Base-by-base conservation (phyloP, 139 green algal species). In the Ettlia oleoabundans region DNA sequence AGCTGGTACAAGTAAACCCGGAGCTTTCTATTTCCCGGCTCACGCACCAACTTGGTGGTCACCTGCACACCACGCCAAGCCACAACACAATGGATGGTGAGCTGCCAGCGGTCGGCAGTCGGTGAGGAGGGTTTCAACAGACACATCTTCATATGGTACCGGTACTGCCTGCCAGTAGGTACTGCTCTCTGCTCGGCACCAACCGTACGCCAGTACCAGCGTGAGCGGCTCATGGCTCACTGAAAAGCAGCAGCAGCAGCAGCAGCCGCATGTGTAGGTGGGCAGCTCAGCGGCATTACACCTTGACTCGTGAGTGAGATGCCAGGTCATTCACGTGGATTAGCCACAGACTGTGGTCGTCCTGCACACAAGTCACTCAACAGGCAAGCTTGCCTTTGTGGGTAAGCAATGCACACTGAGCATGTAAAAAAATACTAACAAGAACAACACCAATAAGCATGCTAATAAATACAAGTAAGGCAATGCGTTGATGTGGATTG, bases 311-410 rank as follows among this genome's bases (percentile, higher is more conserved):
- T 42, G 64, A 33, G 64, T 43, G 67, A 40, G 67, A 58, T 4
- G 67, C 53, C 24, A 75, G 40, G 40, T 75, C 67, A 26, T 75
- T 64, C 10, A 77, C 42, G 9, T 77, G 70, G 0, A 42, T 77
- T 9, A 63, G n/a, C 70, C 70, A 77, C 8, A 43, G 13, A 19
- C 32, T 35, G 15, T 9, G 18, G 18, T 72, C 35, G 0, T 6
- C 65, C 65, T 72, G 65, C 65, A 58, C 47, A 40, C 62, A 8
- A 35, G n/a, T n/a, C n/a, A n/a, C n/a, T n/a, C n/a, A n/a, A 8
- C 24, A 68, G 4, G 24, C 21, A 8, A 26, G n/a, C 5, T 18
- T n/a, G 4, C 62, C 3, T 38, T 18, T 38, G n/a, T n/a, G 13
- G 62, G 24, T 40, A 26, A 4, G 62, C 24, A 40, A 10, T 38